Percentiles rank a stretch among this genome's conserved stretches.
Evolutionary conservation across 768 basidiomycete genomes (phyloP).

Genomic region (Leccinum truebloodii): DNA sequence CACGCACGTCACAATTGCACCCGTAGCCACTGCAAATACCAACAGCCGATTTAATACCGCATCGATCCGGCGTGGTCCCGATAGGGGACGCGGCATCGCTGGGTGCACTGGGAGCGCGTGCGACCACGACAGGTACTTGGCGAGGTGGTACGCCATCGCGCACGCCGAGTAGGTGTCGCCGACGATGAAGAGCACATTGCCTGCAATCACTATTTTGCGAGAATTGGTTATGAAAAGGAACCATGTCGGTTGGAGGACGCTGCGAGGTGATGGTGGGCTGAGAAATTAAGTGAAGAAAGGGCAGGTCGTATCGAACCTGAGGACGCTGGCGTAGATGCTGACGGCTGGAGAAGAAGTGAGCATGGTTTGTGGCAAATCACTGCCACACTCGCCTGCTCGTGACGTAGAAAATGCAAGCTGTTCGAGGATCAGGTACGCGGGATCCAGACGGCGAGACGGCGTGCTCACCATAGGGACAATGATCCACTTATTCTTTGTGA

Average conservation of each 20-base stretch:
- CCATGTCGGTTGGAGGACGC: constrained; percentile 17
- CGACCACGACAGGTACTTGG: constrained; percentile 13
- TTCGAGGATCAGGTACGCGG: neutral
- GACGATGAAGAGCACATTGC: constrained; percentile 27
- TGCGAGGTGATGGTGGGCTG: neutral
- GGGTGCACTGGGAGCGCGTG: neutral
- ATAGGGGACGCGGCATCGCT: neutral
- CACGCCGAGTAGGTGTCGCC: constrained; percentile 25
- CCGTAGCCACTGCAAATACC: constrained; percentile 27
- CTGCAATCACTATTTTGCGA: constrained; percentile 15
- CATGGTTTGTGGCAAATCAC: neutral
- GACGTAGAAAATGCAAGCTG: constrained; percentile 21
- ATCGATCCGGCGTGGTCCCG: constrained; percentile 18
- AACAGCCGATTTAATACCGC: constrained; percentile 25
- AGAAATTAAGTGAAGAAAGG: neutral
- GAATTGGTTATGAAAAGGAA: neutral
- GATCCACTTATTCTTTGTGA: constrained; percentile 18
- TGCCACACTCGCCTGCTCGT: constrained; percentile 19
- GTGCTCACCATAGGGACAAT: constrained; percentile 22
- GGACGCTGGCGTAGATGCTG: constrained; percentile 14
- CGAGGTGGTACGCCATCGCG: constrained; percentile 26
- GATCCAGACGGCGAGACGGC: neutral
- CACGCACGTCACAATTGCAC: constrained; percentile 26
- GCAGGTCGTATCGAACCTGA: constrained; percentile 16
- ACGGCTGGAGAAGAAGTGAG: constrained; percentile 9